phyloP scores from a whole-genome alignment of 768 basidiomycete genomes.

The Lenzites betulinus region DNA sequence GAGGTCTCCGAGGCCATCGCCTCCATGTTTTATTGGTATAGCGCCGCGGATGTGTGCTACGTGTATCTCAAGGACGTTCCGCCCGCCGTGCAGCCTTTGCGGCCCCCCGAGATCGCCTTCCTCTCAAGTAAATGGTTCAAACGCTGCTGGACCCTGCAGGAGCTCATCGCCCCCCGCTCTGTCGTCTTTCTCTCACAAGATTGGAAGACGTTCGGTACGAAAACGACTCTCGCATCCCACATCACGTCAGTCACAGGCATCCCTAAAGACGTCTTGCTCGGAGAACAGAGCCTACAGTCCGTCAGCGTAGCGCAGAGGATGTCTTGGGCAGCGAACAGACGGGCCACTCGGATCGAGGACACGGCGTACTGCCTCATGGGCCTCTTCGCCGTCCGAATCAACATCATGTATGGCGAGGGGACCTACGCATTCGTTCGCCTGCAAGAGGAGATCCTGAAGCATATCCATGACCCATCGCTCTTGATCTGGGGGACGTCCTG shows the following conservation, averaged over 20 bases:
- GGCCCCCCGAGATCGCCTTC: not conserved
- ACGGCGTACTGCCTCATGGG: constrained; percentile 1
- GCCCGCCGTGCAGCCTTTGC: not conserved
- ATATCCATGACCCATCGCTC: not conserved
- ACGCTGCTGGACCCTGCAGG: not conserved
- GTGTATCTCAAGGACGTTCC: not conserved
- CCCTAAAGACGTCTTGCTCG: not conserved
- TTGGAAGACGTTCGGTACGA: not conserved
- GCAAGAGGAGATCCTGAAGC: not conserved
- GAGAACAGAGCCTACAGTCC: not conserved
- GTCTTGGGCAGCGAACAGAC: not conserved
- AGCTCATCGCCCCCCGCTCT: not conserved
- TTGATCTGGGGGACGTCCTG: not conserved
- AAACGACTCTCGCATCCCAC: not conserved
- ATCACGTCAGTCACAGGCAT: not conserved
- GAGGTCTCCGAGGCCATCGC: not conserved
- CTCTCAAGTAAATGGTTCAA: not conserved
- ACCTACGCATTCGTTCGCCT: not conserved
- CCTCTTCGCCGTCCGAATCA: not conserved
- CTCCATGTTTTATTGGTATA: not conserved
- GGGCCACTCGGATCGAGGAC: not conserved
- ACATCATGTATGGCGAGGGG: not conserved
- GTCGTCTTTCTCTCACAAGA: not conserved
- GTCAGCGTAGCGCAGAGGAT: not conserved
- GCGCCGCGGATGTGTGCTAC: not conserved